Percentiles rank a stretch among this genome's conserved stretches.
Conservation (phyloP, 257 asterid species). For the Solanum gandarillasii region DNA sequence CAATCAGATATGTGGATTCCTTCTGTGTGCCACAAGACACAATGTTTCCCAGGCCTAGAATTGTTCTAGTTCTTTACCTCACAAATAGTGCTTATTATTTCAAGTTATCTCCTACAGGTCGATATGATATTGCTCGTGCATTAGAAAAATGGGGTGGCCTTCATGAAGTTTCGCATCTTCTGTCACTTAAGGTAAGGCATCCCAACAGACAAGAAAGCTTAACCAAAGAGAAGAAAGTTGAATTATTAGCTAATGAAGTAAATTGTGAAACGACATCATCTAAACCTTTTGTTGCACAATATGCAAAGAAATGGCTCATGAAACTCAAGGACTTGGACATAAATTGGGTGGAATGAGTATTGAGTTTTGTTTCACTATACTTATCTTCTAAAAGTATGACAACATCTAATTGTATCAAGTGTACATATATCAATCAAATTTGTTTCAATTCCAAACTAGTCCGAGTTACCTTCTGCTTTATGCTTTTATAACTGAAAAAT, state of each 20-base stretch:
- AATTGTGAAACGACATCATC: conserved; percentile 26
- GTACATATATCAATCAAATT: not conserved
- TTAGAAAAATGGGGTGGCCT: conserved; percentile 98
- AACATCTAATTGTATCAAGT: not conserved
- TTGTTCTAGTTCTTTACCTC: not conserved
- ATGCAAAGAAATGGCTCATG: conserved; percentile 56
- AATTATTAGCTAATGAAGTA: conserved; percentile 12
- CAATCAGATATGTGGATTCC: not conserved
- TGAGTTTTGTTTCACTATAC: not conserved
- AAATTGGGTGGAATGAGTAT: conserved; percentile 57
- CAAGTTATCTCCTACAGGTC: conserved; percentile 29
- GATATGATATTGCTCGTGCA: conserved; percentile 85
- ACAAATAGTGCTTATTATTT: not conserved
- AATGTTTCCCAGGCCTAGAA: not conserved
- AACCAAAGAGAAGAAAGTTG: conserved; percentile 53
- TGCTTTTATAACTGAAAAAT: not conserved
- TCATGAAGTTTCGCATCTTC: conserved; percentile 85
- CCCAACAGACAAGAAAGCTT: conserved; percentile 53
- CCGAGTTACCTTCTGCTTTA: not conserved
- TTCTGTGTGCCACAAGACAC: not conserved
- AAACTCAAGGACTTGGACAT: conserved; percentile 67
- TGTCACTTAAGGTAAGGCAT: conserved; percentile 72
- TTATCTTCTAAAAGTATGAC: not conserved
- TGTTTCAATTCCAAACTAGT: not conserved
- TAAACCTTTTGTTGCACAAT: conserved; percentile 43